A percentile compares a stretch with the other conserved stretches of the same genome.
phyloP scores from a whole-genome alignment of 306 rosid species.

The Boehmeria nivea region DNA sequence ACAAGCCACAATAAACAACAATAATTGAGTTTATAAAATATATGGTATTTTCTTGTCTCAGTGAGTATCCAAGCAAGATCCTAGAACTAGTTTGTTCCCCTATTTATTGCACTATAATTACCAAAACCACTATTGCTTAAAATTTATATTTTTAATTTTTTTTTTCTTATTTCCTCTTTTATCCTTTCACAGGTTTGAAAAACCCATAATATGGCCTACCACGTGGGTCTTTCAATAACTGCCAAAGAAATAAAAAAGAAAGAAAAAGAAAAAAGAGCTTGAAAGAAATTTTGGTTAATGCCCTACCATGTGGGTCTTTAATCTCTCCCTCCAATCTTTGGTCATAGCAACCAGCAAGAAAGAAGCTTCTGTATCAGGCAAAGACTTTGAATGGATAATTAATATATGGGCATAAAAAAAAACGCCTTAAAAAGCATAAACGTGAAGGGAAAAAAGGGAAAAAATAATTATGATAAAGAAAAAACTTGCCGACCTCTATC shows the following conservation, averaged over 20 bases:
- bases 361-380: too few relatives aligned
- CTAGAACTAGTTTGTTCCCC: background rate
- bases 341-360: too few relatives aligned
- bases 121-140: background rate
- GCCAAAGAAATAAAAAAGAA: background rate
- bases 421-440: background rate
- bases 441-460: background rate
- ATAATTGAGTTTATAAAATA: background rate
- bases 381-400: too few relatives aligned
- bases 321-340: too few relatives aligned
- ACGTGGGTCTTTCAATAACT: conserved; percentile 1
- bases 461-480: background rate
- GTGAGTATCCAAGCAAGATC: conserved; percentile 1
- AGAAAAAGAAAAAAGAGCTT: background rate
- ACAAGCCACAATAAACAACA: background rate
- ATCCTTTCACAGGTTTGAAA: background rate
- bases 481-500: background rate
- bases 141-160: background rate
- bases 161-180: background rate
- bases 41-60: background rate
- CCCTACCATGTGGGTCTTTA: conserved; percentile 10
- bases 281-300: background rate
- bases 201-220: background rate
- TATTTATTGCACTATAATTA: background rate
- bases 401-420: too few relatives aligned